A percentile compares a stretch with the other conserved stretches of the same genome.
phyloP scores from a whole-genome alignment of 1,284 basidiomycete genomes.

The Boletus nobilissimus region DNA sequence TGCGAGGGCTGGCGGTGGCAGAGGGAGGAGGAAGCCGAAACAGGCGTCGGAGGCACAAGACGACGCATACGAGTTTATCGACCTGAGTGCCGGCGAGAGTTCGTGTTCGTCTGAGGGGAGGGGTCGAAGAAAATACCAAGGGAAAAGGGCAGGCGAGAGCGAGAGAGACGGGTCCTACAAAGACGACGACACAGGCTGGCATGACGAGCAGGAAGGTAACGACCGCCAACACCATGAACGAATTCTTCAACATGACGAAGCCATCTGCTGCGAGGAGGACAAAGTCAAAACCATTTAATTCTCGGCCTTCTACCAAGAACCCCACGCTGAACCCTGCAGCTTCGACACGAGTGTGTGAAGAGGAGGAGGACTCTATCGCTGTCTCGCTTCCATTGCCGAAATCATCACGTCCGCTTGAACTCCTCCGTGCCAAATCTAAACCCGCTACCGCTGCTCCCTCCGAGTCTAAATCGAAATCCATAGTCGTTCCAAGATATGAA shows the following conservation, averaged over 20 bases:
- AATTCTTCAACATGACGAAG: slow-evolving; percentile 32
- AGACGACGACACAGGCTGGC: not conserved
- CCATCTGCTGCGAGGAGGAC: slow-evolving; percentile 5
- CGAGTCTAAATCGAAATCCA: slow-evolving; percentile 1
- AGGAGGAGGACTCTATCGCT: slow-evolving; percentile 15
- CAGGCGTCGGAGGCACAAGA: slow-evolving; percentile 43
- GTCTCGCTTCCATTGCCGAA: slow-evolving; percentile 25
- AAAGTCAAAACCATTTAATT: slow-evolving; percentile 25
- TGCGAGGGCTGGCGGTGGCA: not conserved
- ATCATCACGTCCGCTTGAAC: slow-evolving; percentile 42
- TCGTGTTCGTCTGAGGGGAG: slow-evolving; percentile 35
- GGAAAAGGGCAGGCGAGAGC: slow-evolving; percentile 25
- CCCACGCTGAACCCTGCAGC: not conserved
- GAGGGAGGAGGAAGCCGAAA: slow-evolving; percentile 37
- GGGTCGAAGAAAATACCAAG: slow-evolving; percentile 5
- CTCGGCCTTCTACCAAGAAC: slow-evolving; percentile 10
- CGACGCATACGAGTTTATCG: slow-evolving; percentile 44
- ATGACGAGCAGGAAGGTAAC: not conserved
- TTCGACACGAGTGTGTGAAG: slow-evolving; percentile 17
- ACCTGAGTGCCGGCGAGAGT: slow-evolving; percentile 43
- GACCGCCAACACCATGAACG: slow-evolving; percentile 28
- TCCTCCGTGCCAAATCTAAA: slow-evolving; percentile 39
- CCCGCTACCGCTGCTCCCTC: not conserved
- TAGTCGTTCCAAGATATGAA: slow-evolving; percentile 19
- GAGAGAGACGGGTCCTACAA: not conserved